Conservation (phyloP, 2,329 filamentous ascomycete species). For the Fusarium humuli region DNA sequence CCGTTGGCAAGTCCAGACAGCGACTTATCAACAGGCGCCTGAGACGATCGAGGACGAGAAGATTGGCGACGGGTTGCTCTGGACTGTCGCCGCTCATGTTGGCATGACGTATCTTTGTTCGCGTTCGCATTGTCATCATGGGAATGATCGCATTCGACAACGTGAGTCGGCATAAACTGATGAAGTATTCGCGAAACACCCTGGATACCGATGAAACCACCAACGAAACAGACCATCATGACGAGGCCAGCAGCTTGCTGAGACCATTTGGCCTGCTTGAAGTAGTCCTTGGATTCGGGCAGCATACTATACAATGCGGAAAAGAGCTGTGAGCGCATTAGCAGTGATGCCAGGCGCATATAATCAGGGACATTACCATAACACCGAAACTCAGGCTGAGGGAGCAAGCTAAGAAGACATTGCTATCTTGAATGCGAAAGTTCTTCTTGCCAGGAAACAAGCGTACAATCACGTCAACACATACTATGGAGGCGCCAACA, state of each 20-base stretch:
- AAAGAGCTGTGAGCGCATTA: slow-evolving; percentile 74
- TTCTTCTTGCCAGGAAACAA: slow-evolving; percentile 77
- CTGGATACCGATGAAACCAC: slow-evolving; percentile 81
- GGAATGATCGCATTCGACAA: slow-evolving; percentile 82
- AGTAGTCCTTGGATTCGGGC: slow-evolving; percentile 83
- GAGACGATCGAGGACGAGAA: slow-evolving; percentile 45
- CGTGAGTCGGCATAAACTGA: slow-evolving; percentile 79
- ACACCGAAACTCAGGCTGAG: slow-evolving; percentile 95
- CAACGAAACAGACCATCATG: slow-evolving; percentile 76
- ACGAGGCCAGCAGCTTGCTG: slow-evolving; percentile 75
- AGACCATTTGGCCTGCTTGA: slow-evolving; percentile 75
- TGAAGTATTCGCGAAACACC: slow-evolving; percentile 78
- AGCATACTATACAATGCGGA: slow-evolving; percentile 94
- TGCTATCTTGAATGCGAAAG: slow-evolving; percentile 92
- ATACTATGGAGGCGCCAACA: slow-evolving; percentile 85
- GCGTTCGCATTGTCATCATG: slow-evolving; percentile 66
- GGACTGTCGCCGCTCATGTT: slow-evolving; percentile 46
- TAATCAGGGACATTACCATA: slow-evolving; percentile 73
- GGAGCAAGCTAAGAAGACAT: slow-evolving; percentile 86
- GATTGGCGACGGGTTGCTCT: slow-evolving; percentile 49
- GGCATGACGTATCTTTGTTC: slow-evolving; percentile 45
- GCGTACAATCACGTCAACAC: slow-evolving; percentile 81
- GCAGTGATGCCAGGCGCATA: neutral
- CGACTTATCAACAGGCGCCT: slow-evolving; percentile 33
- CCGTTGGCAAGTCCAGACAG: slow-evolving; percentile 34